Conservation (phyloP, 1,139 yeast species). For the Suhomyces yuchorum region DNA sequence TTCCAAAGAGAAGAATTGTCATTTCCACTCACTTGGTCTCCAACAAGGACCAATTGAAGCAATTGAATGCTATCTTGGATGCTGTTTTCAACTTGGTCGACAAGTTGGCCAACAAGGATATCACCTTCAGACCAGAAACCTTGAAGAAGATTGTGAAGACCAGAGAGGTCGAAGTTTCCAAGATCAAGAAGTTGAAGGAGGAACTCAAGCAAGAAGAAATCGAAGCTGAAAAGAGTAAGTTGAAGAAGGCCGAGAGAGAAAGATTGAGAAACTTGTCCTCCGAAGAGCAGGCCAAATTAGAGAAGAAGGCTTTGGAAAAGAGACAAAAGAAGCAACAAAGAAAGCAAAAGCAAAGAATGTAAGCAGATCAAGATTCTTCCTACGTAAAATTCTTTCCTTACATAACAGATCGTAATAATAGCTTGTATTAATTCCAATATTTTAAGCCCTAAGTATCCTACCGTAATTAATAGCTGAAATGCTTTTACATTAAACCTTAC, state of each 20-base stretch:
- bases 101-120: constrained; percentile 46
- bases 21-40: constrained; percentile 53
- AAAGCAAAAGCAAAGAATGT: constrained; percentile 46
- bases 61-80: constrained; percentile 49
- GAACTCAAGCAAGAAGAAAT: constrained; percentile 66
- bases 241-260: constrained; percentile 63
- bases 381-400: no score
- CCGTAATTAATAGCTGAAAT: no score
- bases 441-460: no score
- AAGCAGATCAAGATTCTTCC: not conserved
- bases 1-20: constrained; percentile 57
- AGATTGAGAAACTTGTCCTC: constrained; percentile 59
- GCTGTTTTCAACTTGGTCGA: constrained; percentile 60
- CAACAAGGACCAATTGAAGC: constrained; percentile 46
- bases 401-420: not conserved
- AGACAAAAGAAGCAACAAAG: constrained; percentile 45
- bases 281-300: constrained; percentile 74
- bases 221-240: constrained; percentile 68
- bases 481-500: constrained; percentile 44
- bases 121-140: constrained; percentile 64
- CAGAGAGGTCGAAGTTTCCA: constrained; percentile 69
- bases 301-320: constrained; percentile 59
- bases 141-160: constrained; percentile 71
- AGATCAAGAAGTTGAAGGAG: constrained; percentile 61
- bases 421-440: constrained; percentile 1